These are phyloP conservation scores for Candida manassasensis DNA, from an alignment of 805 yeast species.

Conservation along the genomic window DNA sequence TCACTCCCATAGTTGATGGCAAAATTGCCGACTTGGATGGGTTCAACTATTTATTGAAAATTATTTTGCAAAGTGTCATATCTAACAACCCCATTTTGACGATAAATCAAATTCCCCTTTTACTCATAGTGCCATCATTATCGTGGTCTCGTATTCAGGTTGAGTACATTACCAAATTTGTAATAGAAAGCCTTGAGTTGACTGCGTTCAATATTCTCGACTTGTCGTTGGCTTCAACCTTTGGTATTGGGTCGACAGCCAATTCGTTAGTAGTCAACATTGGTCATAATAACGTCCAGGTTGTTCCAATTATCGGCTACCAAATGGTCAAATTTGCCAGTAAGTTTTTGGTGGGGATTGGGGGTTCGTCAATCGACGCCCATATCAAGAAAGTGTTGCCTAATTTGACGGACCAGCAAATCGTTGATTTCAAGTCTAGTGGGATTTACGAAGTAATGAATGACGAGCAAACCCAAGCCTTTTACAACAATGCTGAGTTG, in stretches of 20 bases:
- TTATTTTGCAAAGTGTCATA: slow-evolving; percentile 36
- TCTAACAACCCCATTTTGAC: slow-evolving; percentile 40
- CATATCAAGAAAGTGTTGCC: slow-evolving; percentile 54
- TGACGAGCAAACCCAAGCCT: slow-evolving; percentile 56
- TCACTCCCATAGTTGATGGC: slow-evolving; percentile 64
- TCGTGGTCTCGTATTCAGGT: slow-evolving; percentile 64
- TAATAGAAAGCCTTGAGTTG: slow-evolving; percentile 67
- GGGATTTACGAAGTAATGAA: slow-evolving; percentile 74
- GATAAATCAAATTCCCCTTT: slow-evolving; percentile 64
- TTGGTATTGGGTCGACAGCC: slow-evolving; percentile 63
- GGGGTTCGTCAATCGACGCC: slow-evolving; percentile 63
- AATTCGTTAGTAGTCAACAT: slow-evolving; percentile 76
- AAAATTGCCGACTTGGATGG: slow-evolving; percentile 65
- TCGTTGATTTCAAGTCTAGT: slow-evolving; percentile 72
- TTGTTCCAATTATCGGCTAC: slow-evolving; percentile 76
- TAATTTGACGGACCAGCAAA: slow-evolving; percentile 48
- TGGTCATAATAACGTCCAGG: slow-evolving; percentile 70
- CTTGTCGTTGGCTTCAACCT: slow-evolving; percentile 61
- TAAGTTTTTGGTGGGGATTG: slow-evolving; percentile 42
- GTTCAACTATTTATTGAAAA: slow-evolving; percentile 55
- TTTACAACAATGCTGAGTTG: slow-evolving; percentile 54
- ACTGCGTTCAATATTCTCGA: slow-evolving; percentile 72
- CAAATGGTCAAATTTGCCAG: slow-evolving; percentile 55
- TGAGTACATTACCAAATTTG: slow-evolving; percentile 69
- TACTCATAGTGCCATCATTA: slow-evolving; percentile 57